Evolutionary conservation across 2,329 filamentous ascomycete genomes (phyloP), one percentile per base, ranked within the genome.

Genomic region (Alternaria arborescens): DNA sequence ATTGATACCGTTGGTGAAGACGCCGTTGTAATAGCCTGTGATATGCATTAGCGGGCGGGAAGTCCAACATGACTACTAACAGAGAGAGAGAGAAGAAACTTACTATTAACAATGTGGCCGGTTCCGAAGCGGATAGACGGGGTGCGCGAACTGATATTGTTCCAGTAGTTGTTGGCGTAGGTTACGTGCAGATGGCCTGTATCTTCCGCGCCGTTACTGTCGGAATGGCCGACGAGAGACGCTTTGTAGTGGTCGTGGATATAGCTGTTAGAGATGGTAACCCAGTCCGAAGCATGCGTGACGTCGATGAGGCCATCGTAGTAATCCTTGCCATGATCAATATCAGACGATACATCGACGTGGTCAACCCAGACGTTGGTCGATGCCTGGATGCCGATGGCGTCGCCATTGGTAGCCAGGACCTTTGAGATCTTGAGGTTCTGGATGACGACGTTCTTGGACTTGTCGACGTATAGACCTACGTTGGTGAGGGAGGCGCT

Each of bases 301-400:
- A 87, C 78, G 68, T 91, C 89, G 46, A 88, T 78, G 2, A 91
- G 84, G 26, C 89, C 88, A 57, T 91, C 89, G 71, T 89, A 91
- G 80, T 85, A 89, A 80, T 91, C 88, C 80, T 91, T 91, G 80
- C 83, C 87, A 71, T 86, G 81, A 68, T 83, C 80, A 32, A 75
- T 72, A 77, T 90, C 84, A 26, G 86, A 87, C 4, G 84, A 87
- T 18, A 91, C 81, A 64, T 91, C 88, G 73, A 83, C 82, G 80
- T 91, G 89, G 78, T 91, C 89, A 52, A 91, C 80, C 89, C 89
- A 91, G 26, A 88, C 80, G 54, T 85, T 84, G 6, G 71, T 80
- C 1, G 80, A 77, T 3, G 71, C 69, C 61, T 87, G 80, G 2
- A 86, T 78, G 1, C 81, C 81, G 53, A 88, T 79, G 34, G 83